Evolutionary conservation across 2,329 filamentous ascomycete genomes (phyloP), one percentile per base, ranked within the genome.

Genomic region (Rachicladosporium sp.): DNA sequence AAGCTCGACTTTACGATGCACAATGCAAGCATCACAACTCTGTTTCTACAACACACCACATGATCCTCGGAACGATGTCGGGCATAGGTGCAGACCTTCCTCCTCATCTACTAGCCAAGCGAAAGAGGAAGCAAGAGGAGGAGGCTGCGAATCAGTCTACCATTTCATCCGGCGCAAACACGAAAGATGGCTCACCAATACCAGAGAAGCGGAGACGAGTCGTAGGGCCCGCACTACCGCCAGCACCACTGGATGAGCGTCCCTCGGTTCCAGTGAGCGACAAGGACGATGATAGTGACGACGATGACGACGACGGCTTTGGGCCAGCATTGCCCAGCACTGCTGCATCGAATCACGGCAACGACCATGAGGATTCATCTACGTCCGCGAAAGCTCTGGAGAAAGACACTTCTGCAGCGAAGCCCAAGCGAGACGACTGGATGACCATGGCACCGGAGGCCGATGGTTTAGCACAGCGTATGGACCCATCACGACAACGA

Each of bases 401-500:
- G 21, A 6, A 34, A 35, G 30, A 31, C 5, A 31, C 37, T 10
- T 29, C 35, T 33, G 31, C 44, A 35, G 37, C 42, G 31, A 58
- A 53, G 39, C 68, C 71, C 4, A 73, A 80, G 56, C 79, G 89
- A 51, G 88, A 93, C 65, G 80, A 85, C 31, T 71, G 68, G 68
- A 71, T 71, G 68, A 69, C 61, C 34, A 57, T 70, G 50, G 66
- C 68, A 5, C 68, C 68, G 1, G 63, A 64, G 11, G 61, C 66
- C 47, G 67, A 70, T 50, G 68, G 66, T 35, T 57, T 71, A 8
- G 61, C 64, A 56, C 74, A 73, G 47, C 63, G 82, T 58, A 66
- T 82, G 49, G 88, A 95, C 61, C 85, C 89, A 1, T 89, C 86
- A 4, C 88, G 88, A 60, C 68, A 89, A 43, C 78, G 80, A 51